Percentiles rank a stretch among this genome's conserved stretches.
These are phyloP conservation scores for Zygnema circumcarinatum DNA, from an alignment of 139 green algal species.

Conservation along the genomic window DNA sequence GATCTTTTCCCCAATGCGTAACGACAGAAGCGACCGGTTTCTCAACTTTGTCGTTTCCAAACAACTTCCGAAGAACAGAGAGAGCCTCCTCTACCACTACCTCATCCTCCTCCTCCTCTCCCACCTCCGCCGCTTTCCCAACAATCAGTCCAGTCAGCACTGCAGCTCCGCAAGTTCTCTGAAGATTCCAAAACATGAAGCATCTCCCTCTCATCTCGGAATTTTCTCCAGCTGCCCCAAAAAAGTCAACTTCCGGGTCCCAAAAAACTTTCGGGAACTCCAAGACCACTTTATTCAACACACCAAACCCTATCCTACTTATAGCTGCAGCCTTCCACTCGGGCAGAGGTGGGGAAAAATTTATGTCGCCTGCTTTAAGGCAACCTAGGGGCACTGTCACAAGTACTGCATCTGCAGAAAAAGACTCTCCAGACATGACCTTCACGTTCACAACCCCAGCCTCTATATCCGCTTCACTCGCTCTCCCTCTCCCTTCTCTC, in stretches of 20 bases:
- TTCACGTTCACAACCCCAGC: constrained; percentile 1
- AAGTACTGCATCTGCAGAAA: constrained; percentile 68
- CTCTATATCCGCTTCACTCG: not conserved
- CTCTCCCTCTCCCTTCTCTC: not conserved
- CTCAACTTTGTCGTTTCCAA: constrained; percentile 60
- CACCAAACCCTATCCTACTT: constrained; percentile 77
- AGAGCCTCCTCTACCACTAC: constrained; percentile 62
- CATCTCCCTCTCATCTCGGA: constrained; percentile 67
- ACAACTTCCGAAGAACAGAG: constrained; percentile 60
- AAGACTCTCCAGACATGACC: constrained; percentile 55
- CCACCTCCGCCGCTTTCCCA: constrained; percentile 30
- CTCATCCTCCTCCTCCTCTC: not conserved
- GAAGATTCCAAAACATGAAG: constrained; percentile 90
- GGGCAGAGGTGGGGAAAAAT: constrained; percentile 78
- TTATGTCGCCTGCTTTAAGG: constrained; percentile 66
- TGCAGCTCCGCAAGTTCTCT: constrained; percentile 52
- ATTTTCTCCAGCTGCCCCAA: constrained; percentile 70
- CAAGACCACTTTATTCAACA: constrained; percentile 87
- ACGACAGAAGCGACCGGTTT: constrained; percentile 59
- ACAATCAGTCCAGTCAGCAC: constrained; percentile 36
- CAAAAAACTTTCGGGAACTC: constrained; percentile 85
- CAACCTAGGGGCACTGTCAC: constrained; percentile 72
- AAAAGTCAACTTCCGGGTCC: constrained; percentile 75
- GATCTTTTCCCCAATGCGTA: constrained; percentile 69
- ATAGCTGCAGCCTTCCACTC: constrained; percentile 77